Evolutionary conservation across 2,329 filamentous ascomycete genomes (phyloP), one percentile per base, ranked within the genome.

Genomic region (Ophiostoma ulmi): DNA sequence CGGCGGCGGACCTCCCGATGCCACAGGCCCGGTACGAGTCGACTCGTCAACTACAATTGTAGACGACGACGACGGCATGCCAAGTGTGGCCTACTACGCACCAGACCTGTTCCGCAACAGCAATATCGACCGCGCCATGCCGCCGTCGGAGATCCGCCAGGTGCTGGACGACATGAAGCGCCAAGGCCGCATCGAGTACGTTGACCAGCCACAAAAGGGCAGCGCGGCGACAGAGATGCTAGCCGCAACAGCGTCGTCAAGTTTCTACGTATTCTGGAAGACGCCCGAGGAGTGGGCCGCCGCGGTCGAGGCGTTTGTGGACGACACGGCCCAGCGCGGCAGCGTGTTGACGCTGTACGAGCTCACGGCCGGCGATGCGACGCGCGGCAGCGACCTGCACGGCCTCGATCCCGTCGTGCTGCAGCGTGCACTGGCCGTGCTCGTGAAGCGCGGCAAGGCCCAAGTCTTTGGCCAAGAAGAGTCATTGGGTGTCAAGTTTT

Each of bases 401-500:
- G 92, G 91, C n/a, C 91, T 99, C 83, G 94, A 98, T 78, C 83
- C 85, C 65, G 92, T 93, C 35, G 80, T 97, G 73, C 84, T 99
- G 76, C 86, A 91, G 75, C 93, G 90, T 79, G 90, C 92, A 52
- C 84, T 99, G 67, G 86, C 87, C 72, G 84, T 95, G 68, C 84
- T 97, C 67, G 94, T 97, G 48, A 97, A 96, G 84, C 87, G 90
- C 73, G 93, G 93, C 75, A 97, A 91, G 81, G 94, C 94, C 17
- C 94, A 98, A 80, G 88, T 98, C 36, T 98, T 99, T 81, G 94
- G 94, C 44, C 87, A 88, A 70, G 93, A 94, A 76, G 93, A 94
- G 78, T 91, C 92, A 72, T 88, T 91, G 77, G 95, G 95, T 76
- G 93, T 98, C 74, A 99, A 99, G 82, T 98, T 99, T 82, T 98